Percentiles rank a stretch among this genome's conserved stretches.
Conservation (phyloP, 1,284 basidiomycete species). For the Phaffia rhodozyma region DNA sequence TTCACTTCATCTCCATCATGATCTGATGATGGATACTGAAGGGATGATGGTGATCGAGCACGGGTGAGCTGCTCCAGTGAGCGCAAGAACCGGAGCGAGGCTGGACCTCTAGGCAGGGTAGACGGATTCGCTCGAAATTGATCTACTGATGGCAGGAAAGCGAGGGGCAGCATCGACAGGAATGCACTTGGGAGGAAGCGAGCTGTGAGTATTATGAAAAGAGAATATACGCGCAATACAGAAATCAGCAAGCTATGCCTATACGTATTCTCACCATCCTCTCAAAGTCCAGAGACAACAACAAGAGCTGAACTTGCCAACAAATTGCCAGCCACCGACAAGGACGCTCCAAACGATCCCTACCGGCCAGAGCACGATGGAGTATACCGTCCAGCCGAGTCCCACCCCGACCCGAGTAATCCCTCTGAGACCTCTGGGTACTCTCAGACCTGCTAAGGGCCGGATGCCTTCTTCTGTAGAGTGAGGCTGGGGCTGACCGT, state of each 20-base stretch:
- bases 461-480: slow-evolving; percentile 16
- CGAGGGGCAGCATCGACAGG: background rate
- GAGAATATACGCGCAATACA: slow-evolving; percentile 17
- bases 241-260: slow-evolving; percentile 25
- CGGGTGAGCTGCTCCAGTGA: slow-evolving; percentile 29
- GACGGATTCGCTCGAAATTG: background rate
- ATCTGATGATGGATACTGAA: background rate
- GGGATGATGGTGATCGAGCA: slow-evolving; percentile 9
- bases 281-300: slow-evolving; percentile 26
- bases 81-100: slow-evolving; percentile 24
- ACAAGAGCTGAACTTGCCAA: slow-evolving; percentile 27
- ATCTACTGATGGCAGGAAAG: background rate
- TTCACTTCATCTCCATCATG: background rate
- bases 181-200: slow-evolving; percentile 7
- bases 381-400: slow-evolving; percentile 26
- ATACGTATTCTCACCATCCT: too few relatives aligned
- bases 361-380: slow-evolving; percentile 27
- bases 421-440: slow-evolving; percentile 11
- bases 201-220: slow-evolving; percentile 13
- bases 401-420: slow-evolving; percentile 20
- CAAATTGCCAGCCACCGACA: slow-evolving; percentile 32
- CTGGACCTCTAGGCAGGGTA: slow-evolving; percentile 2
- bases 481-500: background rate
- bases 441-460: slow-evolving; percentile 2
- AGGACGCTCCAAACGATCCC: slow-evolving; percentile 28